These are phyloP conservation scores for Lentinula sp. DNA, from an alignment of 768 basidiomycete genomes.

Conservation along the genomic window DNA sequence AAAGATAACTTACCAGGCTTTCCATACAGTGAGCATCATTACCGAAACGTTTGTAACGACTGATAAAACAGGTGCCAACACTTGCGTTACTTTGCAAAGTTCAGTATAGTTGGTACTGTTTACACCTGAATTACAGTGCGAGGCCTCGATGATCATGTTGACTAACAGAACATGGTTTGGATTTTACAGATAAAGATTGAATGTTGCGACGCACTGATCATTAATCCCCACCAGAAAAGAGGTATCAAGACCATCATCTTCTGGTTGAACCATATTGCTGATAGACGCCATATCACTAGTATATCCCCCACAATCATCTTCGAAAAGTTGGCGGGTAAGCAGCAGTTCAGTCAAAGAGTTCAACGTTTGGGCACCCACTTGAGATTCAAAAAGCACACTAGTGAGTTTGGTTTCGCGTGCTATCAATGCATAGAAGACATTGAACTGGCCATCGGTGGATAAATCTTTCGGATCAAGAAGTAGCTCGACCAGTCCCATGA, in stretches of 20 bases:
- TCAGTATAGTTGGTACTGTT: not conserved
- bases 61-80: not conserved
- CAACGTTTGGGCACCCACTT: not conserved
- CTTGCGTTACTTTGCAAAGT: not conserved
- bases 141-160: not conserved
- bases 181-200: not conserved
- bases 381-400: slow-evolving; percentile 2
- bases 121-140: not conserved
- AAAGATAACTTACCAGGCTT: not conserved
- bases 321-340: not conserved
- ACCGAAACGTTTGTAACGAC: slow-evolving; percentile 1
- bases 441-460: not conserved
- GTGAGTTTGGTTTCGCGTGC: not conserved
- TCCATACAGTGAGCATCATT: slow-evolving; percentile 2
- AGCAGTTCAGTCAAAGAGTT: not conserved
- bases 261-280: not conserved
- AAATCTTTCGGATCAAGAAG: not conserved
- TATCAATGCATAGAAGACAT: not conserved
- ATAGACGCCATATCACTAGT: slow-evolving; percentile 1
- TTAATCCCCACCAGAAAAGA: not conserved
- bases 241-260: not conserved
- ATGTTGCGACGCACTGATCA: not conserved
- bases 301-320: slow-evolving; percentile 1
- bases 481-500: not conserved
- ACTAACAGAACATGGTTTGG: not conserved